Evolutionary conservation across 805 yeast species (phyloP).

Genomic region (Babjeviella inositovora): DNA sequence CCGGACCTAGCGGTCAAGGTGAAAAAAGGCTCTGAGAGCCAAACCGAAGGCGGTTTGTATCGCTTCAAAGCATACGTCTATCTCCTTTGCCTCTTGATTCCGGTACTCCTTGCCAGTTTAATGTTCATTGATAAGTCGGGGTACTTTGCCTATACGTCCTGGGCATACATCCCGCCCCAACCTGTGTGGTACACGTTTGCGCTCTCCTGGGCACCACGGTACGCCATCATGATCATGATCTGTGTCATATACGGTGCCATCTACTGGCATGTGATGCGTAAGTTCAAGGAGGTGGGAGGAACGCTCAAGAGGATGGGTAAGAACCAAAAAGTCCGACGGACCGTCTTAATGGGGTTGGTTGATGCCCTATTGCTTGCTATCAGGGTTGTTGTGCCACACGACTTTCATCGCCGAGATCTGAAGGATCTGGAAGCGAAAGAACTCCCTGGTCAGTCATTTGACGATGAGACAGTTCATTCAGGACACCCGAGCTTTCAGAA

Average conservation of each 20-base stretch:
- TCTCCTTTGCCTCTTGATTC: conserved; percentile 37
- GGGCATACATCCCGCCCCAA: conserved; percentile 64
- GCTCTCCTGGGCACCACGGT: conserved; percentile 74
- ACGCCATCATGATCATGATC: conserved; percentile 44
- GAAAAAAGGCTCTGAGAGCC: conserved; percentile 15
- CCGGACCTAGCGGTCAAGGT: conserved; percentile 31
- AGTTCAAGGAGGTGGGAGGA: conserved; percentile 39
- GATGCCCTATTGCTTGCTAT: not conserved
- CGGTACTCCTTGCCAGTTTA: conserved; percentile 52
- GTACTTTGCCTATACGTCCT: conserved; percentile 46
- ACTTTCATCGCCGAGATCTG: not conserved
- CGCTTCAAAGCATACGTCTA: conserved; percentile 41
- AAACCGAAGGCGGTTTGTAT: conserved; percentile 62
- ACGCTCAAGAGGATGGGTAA: not conserved
- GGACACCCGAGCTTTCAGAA: no score
- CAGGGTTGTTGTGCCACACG: conserved; percentile 1
- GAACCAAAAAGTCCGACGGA: not conserved
- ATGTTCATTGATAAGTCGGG: conserved; percentile 47
- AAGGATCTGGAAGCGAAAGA: not conserved
- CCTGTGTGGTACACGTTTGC: conserved; percentile 65
- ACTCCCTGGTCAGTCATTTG: no score
- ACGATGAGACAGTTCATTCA: no score
- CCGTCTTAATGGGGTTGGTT: not conserved
- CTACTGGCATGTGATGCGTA: conserved; percentile 54
- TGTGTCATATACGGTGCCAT: conserved; percentile 51